Evolutionary conservation across 2,329 filamentous ascomycete genomes (phyloP).

Genomic region (Pseudocercospora pini-densiflorae): DNA sequence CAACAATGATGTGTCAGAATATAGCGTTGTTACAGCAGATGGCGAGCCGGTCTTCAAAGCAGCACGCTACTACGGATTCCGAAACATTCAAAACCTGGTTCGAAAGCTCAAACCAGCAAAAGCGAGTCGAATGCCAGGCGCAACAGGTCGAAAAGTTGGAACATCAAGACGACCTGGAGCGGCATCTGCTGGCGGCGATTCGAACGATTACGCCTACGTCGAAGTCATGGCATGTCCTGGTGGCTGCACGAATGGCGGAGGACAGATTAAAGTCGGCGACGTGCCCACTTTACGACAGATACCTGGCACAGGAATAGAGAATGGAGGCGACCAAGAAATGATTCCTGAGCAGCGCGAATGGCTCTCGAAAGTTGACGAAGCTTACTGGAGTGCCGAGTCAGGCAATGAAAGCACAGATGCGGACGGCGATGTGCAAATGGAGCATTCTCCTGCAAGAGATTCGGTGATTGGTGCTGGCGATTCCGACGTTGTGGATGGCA

Average conservation of each 20-base stretch:
- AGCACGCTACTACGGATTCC: constrained; percentile 94
- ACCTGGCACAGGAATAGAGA: constrained; percentile 39
- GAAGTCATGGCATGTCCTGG: constrained; percentile 99
- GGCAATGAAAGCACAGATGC: constrained; percentile 20
- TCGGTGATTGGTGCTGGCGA: constrained; percentile 35
- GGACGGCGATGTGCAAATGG: constrained; percentile 29
- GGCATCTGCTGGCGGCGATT: constrained; percentile 40
- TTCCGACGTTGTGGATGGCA: constrained; percentile 47
- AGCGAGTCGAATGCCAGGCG: constrained; percentile 79
- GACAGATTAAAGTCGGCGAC: constrained; percentile 91
- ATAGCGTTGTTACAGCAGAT: constrained; percentile 63
- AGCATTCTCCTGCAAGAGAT: constrained; percentile 28
- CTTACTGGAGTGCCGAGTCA: constrained; percentile 41
- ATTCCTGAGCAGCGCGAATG: constrained; percentile 84
- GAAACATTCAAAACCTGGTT: constrained; percentile 98
- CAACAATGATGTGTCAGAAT: constrained; percentile 91
- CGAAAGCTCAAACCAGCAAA: constrained; percentile 84
- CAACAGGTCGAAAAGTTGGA: constrained; percentile 58
- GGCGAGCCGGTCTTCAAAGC: constrained; percentile 68
- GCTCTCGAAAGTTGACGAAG: constrained; percentile 73
- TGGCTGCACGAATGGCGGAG: constrained; percentile 97
- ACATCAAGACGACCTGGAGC: constrained; percentile 45
- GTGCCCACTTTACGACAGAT: constrained; percentile 53
- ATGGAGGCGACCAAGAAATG: constrained; percentile 40
- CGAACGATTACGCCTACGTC: constrained; percentile 80